phyloP scores from a whole-genome alignment of 1,139 yeast genomes.

The Suhomyces choctaworum region DNA sequence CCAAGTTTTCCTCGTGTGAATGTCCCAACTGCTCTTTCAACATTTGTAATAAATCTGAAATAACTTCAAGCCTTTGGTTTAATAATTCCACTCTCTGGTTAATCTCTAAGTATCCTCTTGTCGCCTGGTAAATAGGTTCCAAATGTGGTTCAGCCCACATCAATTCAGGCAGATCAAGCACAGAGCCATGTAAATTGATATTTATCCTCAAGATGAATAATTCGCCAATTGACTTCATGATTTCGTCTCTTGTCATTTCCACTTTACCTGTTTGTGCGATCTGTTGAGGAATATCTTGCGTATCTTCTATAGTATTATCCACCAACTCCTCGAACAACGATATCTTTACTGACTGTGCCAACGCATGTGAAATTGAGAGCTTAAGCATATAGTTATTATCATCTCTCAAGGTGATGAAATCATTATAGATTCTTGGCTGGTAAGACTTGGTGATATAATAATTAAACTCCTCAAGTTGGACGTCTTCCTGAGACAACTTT shows the following conservation, averaged over 20 bases:
- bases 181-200: constrained; percentile 92
- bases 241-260: constrained; percentile 88
- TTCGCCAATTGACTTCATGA: constrained; percentile 96
- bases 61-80: constrained; percentile 90
- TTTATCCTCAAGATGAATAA: constrained; percentile 86
- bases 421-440: constrained; percentile 94
- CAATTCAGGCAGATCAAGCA: constrained; percentile 91
- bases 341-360: constrained; percentile 90
- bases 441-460: constrained; percentile 90
- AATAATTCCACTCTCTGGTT: constrained; percentile 87
- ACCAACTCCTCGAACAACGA: constrained; percentile 93
- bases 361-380: constrained; percentile 84
- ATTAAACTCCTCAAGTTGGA: constrained; percentile 91
- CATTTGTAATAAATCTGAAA: constrained; percentile 91
- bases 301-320: constrained; percentile 93
- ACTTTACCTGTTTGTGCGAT: constrained; percentile 94
- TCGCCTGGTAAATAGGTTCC: constrained; percentile 95
- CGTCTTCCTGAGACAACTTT: constrained; percentile 85
- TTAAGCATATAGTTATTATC: constrained; percentile 89
- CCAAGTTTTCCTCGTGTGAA: constrained; percentile 85
- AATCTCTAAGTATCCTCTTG: constrained; percentile 90
- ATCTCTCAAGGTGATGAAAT: constrained; percentile 87
- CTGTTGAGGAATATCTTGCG: constrained; percentile 95
- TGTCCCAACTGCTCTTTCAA: constrained; percentile 95
- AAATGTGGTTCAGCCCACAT: constrained; percentile 99